Conservation (phyloP, 768 basidiomycete species). For the Naganishia onofrii region DNA sequence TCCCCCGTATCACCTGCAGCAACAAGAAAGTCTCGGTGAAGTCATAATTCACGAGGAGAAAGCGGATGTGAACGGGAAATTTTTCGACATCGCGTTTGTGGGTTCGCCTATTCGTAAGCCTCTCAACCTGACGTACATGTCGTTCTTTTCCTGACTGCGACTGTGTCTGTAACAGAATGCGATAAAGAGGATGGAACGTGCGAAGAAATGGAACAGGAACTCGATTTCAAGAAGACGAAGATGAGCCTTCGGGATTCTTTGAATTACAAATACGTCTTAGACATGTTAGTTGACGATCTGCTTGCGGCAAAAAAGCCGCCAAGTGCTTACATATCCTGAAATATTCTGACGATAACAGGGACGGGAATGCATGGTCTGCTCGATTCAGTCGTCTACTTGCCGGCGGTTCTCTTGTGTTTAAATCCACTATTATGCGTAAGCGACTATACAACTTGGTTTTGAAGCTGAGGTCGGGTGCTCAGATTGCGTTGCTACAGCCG, state of each 20-base stretch:
- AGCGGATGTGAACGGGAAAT: conserved; percentile 29
- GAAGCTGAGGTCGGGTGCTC: too few species aligned
- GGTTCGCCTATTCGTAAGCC: conserved; percentile 42
- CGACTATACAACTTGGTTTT: background rate
- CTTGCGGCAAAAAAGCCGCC: background rate
- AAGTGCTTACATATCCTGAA: background rate
- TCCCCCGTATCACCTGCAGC: background rate
- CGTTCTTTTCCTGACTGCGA: background rate
- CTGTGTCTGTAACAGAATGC: conserved; percentile 35
- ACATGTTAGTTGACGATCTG: conserved; percentile 39
- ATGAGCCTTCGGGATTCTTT: conserved; percentile 41
- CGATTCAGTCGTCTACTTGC: conserved; percentile 44
- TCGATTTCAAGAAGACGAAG: conserved; percentile 29
- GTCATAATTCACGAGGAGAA: background rate
- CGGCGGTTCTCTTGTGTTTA: conserved; percentile 45
- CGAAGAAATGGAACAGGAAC: conserved; percentile 39
- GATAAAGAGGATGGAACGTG: conserved; percentile 46
- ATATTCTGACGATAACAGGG: conserved; percentile 31
- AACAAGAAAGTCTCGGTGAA: background rate
- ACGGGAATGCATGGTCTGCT: conserved; percentile 51
- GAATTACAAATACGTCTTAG: conserved; percentile 45
- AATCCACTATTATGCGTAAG: conserved; percentile 49
- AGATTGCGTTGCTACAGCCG: too few species aligned
- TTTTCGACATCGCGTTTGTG: conserved; percentile 43
- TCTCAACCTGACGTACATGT: background rate